Base-by-base conservation (phyloP, 495 filamentous ascomycete species). In the Monascus purpureus region DNA sequence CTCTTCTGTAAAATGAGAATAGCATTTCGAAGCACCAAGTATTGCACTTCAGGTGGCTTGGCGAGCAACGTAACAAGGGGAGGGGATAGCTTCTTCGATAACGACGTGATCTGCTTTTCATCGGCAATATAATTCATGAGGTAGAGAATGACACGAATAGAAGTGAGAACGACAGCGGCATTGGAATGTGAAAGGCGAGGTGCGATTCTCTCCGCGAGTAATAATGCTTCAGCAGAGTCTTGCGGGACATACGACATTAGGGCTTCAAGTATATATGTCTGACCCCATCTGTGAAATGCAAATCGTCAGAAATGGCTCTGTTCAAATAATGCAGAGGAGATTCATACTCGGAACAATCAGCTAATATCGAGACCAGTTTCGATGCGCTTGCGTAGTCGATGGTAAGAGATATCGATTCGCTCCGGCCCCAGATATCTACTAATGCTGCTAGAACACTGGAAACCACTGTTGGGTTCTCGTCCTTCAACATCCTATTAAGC, bases 91-190 rank as follows among this genome's bases (percentile, higher is more conserved):
- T 96, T 99, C 32, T 83, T 76, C 47, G 86, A 94, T 18, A 99
- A 66, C 0, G 77, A 76, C 2, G 80, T 75, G 33, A 95, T 82
- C 37, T 93, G 83, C 55, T 87, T 93, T 49, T 88, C 78, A 40
- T 93, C 87, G 22, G 80, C 67, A 40, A 99, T 95, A 61, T 99
- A 99, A 59, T 99, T 99, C 83, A 96, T 92, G 33, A 99, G 70
- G 46, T 96, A 99, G 24, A 99, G 69, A 31, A 99, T 83, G 14
- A 96, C 90, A 40, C 90, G 75, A 36, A 93, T 93, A 40, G 82
- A 90, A 8, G 92, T 99, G 16, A 99, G 68, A 3, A 96, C 90
- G 14, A 99, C 90, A 2, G 90, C 80, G 7, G 88, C 94, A 51
- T 99, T 99, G 22, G 81, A 85, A 50, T 99, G 90, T 9, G 90